Evolutionary conservation across 768 basidiomycete species (phyloP), one percentile per base, ranked within the genome.

Genomic region (Suillus variegatus): DNA sequence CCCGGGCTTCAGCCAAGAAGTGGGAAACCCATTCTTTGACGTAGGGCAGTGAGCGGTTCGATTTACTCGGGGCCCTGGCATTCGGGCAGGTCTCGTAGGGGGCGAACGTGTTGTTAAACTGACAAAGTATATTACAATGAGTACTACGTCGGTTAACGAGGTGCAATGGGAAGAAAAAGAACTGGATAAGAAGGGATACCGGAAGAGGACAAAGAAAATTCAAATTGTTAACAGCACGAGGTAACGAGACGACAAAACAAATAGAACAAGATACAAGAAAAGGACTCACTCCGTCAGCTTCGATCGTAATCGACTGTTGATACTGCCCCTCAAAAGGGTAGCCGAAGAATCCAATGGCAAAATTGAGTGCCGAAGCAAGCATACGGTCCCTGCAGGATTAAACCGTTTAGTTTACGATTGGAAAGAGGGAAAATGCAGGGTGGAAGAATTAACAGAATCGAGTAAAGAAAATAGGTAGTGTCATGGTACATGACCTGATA

Each of bases 21-120:
- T 86, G 84, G 0, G 74, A 72, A 0, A 88, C 81, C 95, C 95
- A 97, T 61, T 86, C 74, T 49, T 75, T 69, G 54, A 90, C 75
- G 67, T 89, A 93, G 67, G 78, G 81, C 3, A 75, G 66, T 2
- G 84, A 87, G n/a, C 92, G 87, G 56, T 86, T 82, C 2, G 80
- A 70, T 71, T 88, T 94, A 25, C 73, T 64, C 2, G 62, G 68
- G 28, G 76, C 64, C 3, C 73, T 64, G 0, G 91, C 81, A 72
- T 95, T 95, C 6, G 85, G 83, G 71, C 94, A 93, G 80, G 92
- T 93, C 64, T 84, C 84, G 68, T 95, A 95, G 4, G 95, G 95
- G 0, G 94, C 84, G 6, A 97, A 85, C 1, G 95, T 95, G 74
- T 91, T 92, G 77, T 93, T 94, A 72, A 90, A 92, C 84, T 91